These are phyloP conservation scores for Ganoderma multipileum DNA, from an alignment of 1,284 basidiomycete species.

Conservation along the genomic window DNA sequence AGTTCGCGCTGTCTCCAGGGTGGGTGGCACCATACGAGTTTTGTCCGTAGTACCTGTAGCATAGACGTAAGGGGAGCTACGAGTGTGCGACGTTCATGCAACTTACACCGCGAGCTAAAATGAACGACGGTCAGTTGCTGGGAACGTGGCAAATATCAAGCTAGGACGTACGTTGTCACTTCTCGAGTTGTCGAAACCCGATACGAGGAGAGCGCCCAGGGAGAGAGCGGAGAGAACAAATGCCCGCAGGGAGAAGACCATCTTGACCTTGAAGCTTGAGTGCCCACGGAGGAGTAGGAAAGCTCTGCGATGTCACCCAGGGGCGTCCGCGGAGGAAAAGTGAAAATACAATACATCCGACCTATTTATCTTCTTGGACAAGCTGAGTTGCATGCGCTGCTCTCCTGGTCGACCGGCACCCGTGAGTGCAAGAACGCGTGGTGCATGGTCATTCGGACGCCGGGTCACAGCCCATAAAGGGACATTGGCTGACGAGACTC, in stretches of 20 bases:
- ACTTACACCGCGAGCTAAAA: conserved; percentile 9
- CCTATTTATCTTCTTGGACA: conserved; percentile 4
- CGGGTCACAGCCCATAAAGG: background rate
- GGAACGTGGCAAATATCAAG: background rate
- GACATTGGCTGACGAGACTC: background rate
- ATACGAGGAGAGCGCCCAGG: conserved; percentile 18
- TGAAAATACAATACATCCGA: too few species aligned
- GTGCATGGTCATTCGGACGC: background rate
- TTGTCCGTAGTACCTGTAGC: conserved; percentile 50
- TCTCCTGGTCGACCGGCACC: background rate
- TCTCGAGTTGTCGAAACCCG: conserved; percentile 36
- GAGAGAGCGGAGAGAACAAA: conserved; percentile 26
- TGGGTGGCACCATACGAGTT: conserved; percentile 65
- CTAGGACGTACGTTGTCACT: conserved; percentile 37
- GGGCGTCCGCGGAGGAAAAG: background rate
- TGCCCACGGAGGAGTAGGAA: background rate
- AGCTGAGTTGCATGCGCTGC: background rate
- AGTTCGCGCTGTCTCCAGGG: conserved; percentile 47
- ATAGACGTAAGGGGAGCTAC: background rate
- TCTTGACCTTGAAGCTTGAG: conserved; percentile 4
- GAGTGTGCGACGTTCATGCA: background rate
- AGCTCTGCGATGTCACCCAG: background rate
- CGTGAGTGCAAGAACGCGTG: background rate
- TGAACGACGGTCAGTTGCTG: background rate
- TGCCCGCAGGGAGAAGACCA: conserved; percentile 25